These are phyloP conservation scores for Castanea mollissima DNA, from an alignment of 306 rosid genomes.

Conservation along the genomic window DNA sequence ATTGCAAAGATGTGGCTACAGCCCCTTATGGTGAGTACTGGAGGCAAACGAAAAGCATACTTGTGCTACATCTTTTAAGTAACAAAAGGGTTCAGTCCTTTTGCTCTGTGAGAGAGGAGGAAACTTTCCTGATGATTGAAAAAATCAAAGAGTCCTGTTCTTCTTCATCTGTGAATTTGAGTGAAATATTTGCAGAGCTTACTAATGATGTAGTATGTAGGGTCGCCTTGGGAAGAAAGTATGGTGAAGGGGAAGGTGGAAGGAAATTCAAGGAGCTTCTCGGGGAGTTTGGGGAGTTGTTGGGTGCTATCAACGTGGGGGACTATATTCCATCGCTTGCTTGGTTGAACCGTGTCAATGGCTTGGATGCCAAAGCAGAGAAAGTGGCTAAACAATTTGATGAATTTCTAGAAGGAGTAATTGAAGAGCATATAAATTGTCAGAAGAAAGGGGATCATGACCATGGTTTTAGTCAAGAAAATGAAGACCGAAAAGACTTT, in stretches of 20 bases:
- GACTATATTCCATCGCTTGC: constrained; percentile 56
- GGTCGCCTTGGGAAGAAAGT: constrained; percentile 55
- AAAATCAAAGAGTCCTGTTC: constrained; percentile 22
- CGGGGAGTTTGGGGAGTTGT: constrained; percentile 20
- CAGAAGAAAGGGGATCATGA: neutral
- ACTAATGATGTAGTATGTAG: constrained; percentile 44
- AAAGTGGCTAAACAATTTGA: constrained; percentile 40
- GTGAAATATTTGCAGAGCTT: constrained; percentile 22
- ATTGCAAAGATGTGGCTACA: constrained; percentile 30
- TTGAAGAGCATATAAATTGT: constrained; percentile 40
- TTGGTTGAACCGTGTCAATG: constrained; percentile 36
- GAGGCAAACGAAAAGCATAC: constrained; percentile 43
- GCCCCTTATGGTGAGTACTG: constrained; percentile 52
- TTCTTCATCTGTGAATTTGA: constrained; percentile 27
- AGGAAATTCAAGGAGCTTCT: constrained; percentile 28
- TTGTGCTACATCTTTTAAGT: constrained; percentile 31
- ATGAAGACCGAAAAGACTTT: constrained; percentile 28
- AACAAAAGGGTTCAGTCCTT: constrained; percentile 27
- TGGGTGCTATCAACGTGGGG: constrained; percentile 38
- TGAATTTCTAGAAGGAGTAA: constrained; percentile 38
- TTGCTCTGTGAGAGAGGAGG: constrained; percentile 24
- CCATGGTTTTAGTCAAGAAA: neutral
- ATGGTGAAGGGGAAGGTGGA: constrained; percentile 23
- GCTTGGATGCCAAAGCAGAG: constrained; percentile 36
- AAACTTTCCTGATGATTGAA: constrained; percentile 7